Percentiles rank a stretch among this genome's conserved stretches.
These are phyloP conservation scores for Pezicula rhizophila DNA, from an alignment of 2,329 filamentous ascomycete genomes.

Conservation along the genomic window DNA sequence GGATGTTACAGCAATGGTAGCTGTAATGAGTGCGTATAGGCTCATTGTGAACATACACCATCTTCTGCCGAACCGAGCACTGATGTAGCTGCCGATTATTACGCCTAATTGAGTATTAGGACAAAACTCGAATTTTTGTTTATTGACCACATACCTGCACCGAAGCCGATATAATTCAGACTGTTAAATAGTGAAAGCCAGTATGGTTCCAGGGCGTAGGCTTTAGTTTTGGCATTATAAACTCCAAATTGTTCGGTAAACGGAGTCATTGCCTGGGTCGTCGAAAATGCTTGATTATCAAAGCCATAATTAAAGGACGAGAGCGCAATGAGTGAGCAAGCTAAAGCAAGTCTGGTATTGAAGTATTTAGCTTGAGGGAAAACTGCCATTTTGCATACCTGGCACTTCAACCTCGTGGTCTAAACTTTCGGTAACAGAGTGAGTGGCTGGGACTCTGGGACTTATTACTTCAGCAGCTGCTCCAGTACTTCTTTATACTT, in stretches of 20 bases:
- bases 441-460: too few relatives aligned
- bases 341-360: conserved; percentile 1
- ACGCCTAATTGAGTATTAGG: conserved; percentile 10
- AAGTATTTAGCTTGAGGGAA: not conserved
- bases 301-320: conserved; percentile 35
- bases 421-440: too few relatives aligned
- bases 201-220: conserved; percentile 25
- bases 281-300: conserved; percentile 32
- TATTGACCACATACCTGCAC: conserved; percentile 16
- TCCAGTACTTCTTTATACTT: too few relatives aligned
- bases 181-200: conserved; percentile 33
- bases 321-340: conserved; percentile 27
- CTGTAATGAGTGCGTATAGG: conserved; percentile 27
- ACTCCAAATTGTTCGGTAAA: conserved; percentile 31
- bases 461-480: too few relatives aligned
- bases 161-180: conserved; percentile 31
- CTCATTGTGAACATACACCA: conserved; percentile 33
- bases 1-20: conserved; percentile 29
- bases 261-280: conserved; percentile 31
- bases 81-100: conserved; percentile 25
- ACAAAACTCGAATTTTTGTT: not conserved
- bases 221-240: conserved; percentile 16
- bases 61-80: conserved; percentile 27
- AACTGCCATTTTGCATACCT: not conserved
- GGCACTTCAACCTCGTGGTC: not conserved